Evolutionary conservation across 495 filamentous ascomycete genomes (phyloP).

Genomic region (Filosporella fistucella): DNA sequence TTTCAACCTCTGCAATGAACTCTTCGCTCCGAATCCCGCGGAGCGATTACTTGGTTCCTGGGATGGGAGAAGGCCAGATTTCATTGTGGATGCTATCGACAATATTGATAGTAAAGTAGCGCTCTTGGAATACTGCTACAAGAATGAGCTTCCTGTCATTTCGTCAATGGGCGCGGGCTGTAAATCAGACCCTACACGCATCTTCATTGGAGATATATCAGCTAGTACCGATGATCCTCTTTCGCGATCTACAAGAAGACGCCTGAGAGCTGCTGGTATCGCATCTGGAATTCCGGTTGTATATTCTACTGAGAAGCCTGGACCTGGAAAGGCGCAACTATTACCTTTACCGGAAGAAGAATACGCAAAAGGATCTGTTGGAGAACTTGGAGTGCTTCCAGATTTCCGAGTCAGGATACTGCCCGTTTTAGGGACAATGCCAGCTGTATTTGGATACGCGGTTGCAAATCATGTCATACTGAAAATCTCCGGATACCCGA

Average conservation of each 20-base stretch:
- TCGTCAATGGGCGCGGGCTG: slow-evolving; percentile 97
- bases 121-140: slow-evolving; percentile 80
- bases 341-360: slow-evolving; percentile 86
- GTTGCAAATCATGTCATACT: slow-evolving; percentile 89
- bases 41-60: slow-evolving; percentile 48
- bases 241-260: slow-evolving; percentile 75
- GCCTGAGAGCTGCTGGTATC: slow-evolving; percentile 76
- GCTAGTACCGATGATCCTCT: slow-evolving; percentile 85
- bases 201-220: slow-evolving; percentile 90
- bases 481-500: slow-evolving; percentile 79
- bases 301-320: slow-evolving; percentile 88
- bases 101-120: slow-evolving; percentile 97
- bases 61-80: slow-evolving; percentile 63
- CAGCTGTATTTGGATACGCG: slow-evolving; percentile 87
- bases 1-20: slow-evolving; percentile 83
- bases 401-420: slow-evolving; percentile 93
- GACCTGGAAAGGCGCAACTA: slow-evolving; percentile 85
- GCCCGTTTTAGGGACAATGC: slow-evolving; percentile 95
- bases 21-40: slow-evolving; percentile 67
- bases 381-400: slow-evolving; percentile 80
- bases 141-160: slow-evolving; percentile 71
- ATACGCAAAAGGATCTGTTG: slow-evolving; percentile 79
- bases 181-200: slow-evolving; percentile 92
- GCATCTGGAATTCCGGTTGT: slow-evolving; percentile 82
- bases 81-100: slow-evolving; percentile 94